phyloP scores from a whole-genome alignment of 108 stramenopile species.

The Pseudonitzschia multiseries region DNA sequence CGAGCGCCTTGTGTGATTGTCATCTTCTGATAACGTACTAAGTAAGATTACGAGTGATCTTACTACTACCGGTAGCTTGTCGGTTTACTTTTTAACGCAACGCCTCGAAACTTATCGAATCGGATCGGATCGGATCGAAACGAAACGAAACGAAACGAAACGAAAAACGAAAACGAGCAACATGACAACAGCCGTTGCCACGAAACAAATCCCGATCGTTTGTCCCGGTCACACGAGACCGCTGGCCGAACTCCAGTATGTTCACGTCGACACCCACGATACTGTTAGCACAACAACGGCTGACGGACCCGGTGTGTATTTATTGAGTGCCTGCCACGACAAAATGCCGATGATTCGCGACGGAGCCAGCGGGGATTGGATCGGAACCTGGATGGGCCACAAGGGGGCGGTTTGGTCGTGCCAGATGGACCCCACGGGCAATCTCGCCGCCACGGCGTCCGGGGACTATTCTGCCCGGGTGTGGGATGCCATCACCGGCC shows the following conservation, averaged over 20 bases:
- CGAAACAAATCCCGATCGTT: slow-evolving; percentile 86
- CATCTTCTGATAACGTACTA: too few relatives aligned
- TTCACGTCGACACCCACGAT: slow-evolving; percentile 42
- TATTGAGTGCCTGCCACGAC: slow-evolving; percentile 86
- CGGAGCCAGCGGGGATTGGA: slow-evolving; percentile 97
- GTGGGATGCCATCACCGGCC: slow-evolving; percentile 91
- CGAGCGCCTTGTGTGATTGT: too few relatives aligned
- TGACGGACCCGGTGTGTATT: slow-evolving; percentile 42
- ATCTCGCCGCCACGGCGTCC: slow-evolving; percentile 86
- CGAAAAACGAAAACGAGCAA: background rate
- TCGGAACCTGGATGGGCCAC: slow-evolving; percentile 97
- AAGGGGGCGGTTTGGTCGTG: slow-evolving; percentile 99
- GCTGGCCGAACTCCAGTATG: slow-evolving; percentile 87
- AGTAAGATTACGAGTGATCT: too few relatives aligned
- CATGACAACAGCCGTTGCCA: slow-evolving; percentile 13
- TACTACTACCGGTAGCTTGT: too few relatives aligned
- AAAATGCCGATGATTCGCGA: slow-evolving; percentile 95
- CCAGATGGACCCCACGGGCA: slow-evolving; percentile 78
- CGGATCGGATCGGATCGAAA: too few relatives aligned
- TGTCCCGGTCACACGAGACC: slow-evolving; percentile 94
- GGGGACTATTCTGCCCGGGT: slow-evolving; percentile 88
- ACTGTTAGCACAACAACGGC: background rate
- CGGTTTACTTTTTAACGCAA: too few relatives aligned
- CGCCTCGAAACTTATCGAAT: too few relatives aligned
- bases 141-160: too few relatives aligned